These are phyloP conservation scores for Serendipita vermifera DNA, from an alignment of 768 basidiomycete genomes.

Conservation along the genomic window DNA sequence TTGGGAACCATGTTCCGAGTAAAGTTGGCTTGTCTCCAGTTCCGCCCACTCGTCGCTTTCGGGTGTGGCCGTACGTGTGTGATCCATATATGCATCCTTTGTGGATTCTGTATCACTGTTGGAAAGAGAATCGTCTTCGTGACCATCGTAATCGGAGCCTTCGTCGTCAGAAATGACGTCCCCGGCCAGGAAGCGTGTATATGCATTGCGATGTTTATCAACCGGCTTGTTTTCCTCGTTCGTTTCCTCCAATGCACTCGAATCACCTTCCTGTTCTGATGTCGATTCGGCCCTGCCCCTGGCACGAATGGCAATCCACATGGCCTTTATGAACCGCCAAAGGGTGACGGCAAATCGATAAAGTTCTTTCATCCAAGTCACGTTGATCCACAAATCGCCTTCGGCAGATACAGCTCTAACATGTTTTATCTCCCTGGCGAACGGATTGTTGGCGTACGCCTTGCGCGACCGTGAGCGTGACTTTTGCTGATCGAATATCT, in stretches of 20 bases:
- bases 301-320: conserved; percentile 18
- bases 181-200: conserved; percentile 47
- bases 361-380: conserved; percentile 31
- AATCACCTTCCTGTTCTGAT: conserved; percentile 15
- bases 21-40: conserved; percentile 23
- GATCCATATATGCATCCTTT: conserved; percentile 29
- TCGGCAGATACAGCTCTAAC: conserved; percentile 27
- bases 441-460: conserved; percentile 24
- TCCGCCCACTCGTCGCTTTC: conserved; percentile 43
- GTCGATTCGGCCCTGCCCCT: conserved; percentile 13
- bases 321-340: conserved; percentile 21
- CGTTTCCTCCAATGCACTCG: neutral
- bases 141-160: conserved; percentile 28
- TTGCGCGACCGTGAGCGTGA: conserved; percentile 18
- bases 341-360: conserved; percentile 23
- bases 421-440: conserved; percentile 39
- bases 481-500: conserved; percentile 21
- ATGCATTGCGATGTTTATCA: conserved; percentile 30
- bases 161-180: conserved; percentile 42
- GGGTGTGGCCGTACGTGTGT: no score
- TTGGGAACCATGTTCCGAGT: conserved; percentile 16
- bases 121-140: conserved; percentile 7
- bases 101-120: conserved; percentile 21
- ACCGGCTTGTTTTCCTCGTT: neutral
- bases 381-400: conserved; percentile 30